Evolutionary conservation across 1,284 basidiomycete species (phyloP), one percentile per base, ranked within the genome.

Genomic region (Anthracocystis panici-leucophaei): DNA sequence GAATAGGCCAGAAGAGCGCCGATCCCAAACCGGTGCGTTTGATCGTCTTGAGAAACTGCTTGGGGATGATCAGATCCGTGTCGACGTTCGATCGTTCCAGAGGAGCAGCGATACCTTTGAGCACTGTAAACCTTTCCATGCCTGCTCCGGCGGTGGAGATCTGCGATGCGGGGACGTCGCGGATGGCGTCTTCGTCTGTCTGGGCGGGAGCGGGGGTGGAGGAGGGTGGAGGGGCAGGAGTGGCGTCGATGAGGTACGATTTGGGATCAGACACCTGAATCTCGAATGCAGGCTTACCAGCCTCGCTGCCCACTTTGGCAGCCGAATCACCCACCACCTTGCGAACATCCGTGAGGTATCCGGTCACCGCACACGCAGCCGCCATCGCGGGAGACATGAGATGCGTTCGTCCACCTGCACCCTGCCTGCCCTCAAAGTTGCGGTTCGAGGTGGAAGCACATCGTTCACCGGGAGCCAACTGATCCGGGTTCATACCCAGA

Each of bases 371-470:
- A 31, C 75, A 77, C 6, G 83, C 83, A 12, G 83, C 83, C 9
- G 83, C 83, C 82, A 83, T 83, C 48, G 83, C 83, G 4, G 83
- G 83, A 38, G 74, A 76, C 81, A 84, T 82, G 20, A 84, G 64
- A 60, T 84, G 83, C 14, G 83, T 84, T 29, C 83, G 75, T 31
- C 83, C 83, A 57, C 82, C 82, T 8, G 81, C 76, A 31, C 83
- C 83, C 61, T 84, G 83, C 16, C 83, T 61, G 33, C 83, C 83
- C 57, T 84, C 83, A 65, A 84, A 84, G 81, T 84, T 84, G 35
- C 83, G 78, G 79, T 84, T 84, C 56, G 81, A 82, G n/a, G 83
- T 84, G 27, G 83, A 84, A 25, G 83, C 83, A 55, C 83, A 84
- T n/a, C 83, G 67, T 65, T 84, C 82, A 38, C 82, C 82, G 9